phyloP scores from a whole-genome alignment of 768 basidiomycete species.

The Trametes cingulata region DNA sequence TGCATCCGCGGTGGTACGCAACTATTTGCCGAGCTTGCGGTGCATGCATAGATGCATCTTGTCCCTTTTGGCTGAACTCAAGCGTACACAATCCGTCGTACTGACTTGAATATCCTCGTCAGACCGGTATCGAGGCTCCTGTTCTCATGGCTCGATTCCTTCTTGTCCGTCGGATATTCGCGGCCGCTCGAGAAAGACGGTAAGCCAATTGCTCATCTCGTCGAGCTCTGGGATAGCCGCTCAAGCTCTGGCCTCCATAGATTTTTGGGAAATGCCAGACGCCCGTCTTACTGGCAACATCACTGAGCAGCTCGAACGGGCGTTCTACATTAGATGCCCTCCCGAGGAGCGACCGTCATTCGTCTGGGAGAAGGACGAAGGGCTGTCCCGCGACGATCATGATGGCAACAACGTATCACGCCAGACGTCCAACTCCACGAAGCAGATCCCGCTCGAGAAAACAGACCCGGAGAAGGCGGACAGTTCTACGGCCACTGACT shows the following conservation, averaged over 20 bases:
- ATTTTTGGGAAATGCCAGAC: slow-evolving; percentile 15
- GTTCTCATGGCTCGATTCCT: slow-evolving; percentile 55
- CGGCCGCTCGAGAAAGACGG: slow-evolving; percentile 60
- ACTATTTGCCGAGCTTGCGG: no score
- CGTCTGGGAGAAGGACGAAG: not conserved
- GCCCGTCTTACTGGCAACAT: slow-evolving; percentile 2
- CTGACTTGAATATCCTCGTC: not conserved
- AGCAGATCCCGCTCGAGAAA: not conserved
- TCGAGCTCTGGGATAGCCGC: not conserved
- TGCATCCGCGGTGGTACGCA: no score
- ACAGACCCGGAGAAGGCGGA: not conserved
- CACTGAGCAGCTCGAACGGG: slow-evolving; percentile 10
- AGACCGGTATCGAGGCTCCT: slow-evolving; percentile 48
- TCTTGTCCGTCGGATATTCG: slow-evolving; percentile 59
- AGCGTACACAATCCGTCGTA: not conserved
- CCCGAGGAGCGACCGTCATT: slow-evolving; percentile 16
- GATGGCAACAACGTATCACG: not conserved
- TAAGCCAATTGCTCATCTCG: slow-evolving; percentile 16
- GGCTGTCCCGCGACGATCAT: no score
- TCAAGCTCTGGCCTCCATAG: not conserved
- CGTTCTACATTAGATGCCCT: slow-evolving; percentile 11
- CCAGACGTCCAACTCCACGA: slow-evolving; percentile 4
- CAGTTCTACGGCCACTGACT: not conserved
- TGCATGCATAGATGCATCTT: no score
- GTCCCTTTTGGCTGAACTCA: not conserved